phyloP scores from a whole-genome alignment of 1,139 yeast species.

The Suhomyces terraborum region DNA sequence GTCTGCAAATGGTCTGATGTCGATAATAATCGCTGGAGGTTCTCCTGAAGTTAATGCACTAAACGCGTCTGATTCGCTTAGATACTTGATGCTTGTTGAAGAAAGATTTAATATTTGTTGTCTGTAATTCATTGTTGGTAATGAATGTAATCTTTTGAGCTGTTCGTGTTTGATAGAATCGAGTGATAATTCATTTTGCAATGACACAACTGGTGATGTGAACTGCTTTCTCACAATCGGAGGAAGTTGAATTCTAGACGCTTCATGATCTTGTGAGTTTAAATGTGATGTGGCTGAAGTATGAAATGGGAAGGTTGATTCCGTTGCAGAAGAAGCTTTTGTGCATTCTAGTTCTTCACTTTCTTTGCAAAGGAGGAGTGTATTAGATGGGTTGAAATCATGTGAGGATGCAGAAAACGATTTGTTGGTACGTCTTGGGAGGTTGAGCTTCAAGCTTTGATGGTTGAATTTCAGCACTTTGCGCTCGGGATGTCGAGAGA shows the following conservation, averaged over 20 bases:
- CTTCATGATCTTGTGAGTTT: background rate
- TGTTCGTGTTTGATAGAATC: slow-evolving; percentile 23
- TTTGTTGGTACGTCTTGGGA: slow-evolving; percentile 12
- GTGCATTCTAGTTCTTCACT: slow-evolving; percentile 12
- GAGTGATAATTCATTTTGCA: slow-evolving; percentile 17
- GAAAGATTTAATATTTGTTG: slow-evolving; percentile 17
- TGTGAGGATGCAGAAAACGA: slow-evolving; percentile 13
- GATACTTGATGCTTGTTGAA: slow-evolving; percentile 9
- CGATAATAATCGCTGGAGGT: slow-evolving; percentile 48
- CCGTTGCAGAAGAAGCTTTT: slow-evolving; percentile 18
- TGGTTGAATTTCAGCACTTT: slow-evolving; percentile 2
- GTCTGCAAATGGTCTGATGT: slow-evolving; percentile 71
- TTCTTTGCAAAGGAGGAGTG: slow-evolving; percentile 11
- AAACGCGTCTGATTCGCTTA: slow-evolving; percentile 5
- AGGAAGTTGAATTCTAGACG: slow-evolving; percentile 4
- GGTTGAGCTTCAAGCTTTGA: slow-evolving; percentile 9
- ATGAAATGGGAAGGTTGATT: slow-evolving; percentile 15
- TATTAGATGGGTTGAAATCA: slow-evolving; percentile 9
- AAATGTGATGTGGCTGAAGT: background rate
- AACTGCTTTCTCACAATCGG: slow-evolving; percentile 18
- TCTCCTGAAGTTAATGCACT: slow-evolving; percentile 4
- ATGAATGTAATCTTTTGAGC: slow-evolving; percentile 19
- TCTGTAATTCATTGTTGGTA: slow-evolving; percentile 17
- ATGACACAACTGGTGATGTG: slow-evolving; percentile 20
- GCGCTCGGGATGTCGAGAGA: slow-evolving; percentile 1